Conservation (phyloP, 345 rosid genomes). For the Mercurialis annua region DNA sequence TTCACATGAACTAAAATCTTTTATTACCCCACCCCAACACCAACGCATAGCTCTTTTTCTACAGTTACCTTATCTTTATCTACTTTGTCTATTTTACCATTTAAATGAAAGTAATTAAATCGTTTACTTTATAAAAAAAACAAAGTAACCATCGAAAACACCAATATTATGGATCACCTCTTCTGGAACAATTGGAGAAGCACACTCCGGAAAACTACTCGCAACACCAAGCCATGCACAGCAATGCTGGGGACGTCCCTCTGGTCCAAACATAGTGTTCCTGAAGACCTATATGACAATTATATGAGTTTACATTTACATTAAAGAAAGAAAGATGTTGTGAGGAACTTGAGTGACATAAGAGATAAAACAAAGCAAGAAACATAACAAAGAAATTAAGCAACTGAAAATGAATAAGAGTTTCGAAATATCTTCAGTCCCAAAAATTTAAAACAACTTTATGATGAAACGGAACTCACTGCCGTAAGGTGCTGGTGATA, state of each 20-base stretch:
- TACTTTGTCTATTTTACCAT: no score
- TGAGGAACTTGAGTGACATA: neutral
- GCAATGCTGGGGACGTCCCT: conserved; percentile 99
- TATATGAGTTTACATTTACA: conserved; percentile 1
- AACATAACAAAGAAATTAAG: neutral
- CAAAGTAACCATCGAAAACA: no score
- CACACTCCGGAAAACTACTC: conserved; percentile 96
- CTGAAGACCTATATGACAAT: conserved; percentile 70
- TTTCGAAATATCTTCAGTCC: neutral
- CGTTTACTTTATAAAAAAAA: no score
- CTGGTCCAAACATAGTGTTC: conserved; percentile 99
- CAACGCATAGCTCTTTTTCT: no score
- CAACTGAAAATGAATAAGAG: neutral
- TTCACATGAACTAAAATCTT: no score
- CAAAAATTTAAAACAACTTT: conserved; percentile 2
- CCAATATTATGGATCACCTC: conserved; percentile 65
- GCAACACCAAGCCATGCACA: conserved; percentile 99
- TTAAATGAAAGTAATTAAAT: no score
- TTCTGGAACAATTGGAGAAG: conserved; percentile 89
- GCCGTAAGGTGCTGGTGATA: conserved; percentile 93
- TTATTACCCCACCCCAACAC: no score
- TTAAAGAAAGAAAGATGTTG: neutral
- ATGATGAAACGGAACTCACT: conserved; percentile 40
- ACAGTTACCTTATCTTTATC: no score
- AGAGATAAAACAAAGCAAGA: neutral